phyloP scores from a whole-genome alignment of 495 filamentous ascomycete genomes.

The Cercophora newfieldiana region DNA sequence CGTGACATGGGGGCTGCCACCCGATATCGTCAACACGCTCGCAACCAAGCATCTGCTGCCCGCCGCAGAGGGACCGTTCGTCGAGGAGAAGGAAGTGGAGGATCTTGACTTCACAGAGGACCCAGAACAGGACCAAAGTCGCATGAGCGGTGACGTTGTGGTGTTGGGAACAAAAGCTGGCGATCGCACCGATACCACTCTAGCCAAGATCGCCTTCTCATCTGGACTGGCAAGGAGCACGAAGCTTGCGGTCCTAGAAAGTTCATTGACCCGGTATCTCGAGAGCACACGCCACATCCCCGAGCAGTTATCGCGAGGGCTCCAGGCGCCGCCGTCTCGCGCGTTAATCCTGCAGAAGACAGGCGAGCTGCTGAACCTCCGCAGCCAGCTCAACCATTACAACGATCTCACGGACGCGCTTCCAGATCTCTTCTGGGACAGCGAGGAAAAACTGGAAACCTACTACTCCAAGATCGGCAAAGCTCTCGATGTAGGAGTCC shows the following conservation, averaged over 20 bases:
- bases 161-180: conserved; percentile 68
- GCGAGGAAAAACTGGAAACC: conserved; percentile 80
- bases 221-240: conserved; percentile 92
- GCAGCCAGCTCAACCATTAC: conserved; percentile 93
- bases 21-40: conserved; percentile 68
- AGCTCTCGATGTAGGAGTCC: conserved; percentile 86
- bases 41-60: conserved; percentile 69
- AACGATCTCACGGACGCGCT: conserved; percentile 94
- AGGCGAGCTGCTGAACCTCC: conserved; percentile 84
- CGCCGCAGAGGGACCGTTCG: conserved; percentile 73
- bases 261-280: conserved; percentile 77
- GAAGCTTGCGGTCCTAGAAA: conserved; percentile 94
- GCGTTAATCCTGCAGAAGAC: conserved; percentile 79
- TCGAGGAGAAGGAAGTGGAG: conserved; percentile 70
- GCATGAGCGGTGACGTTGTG: conserved; percentile 86
- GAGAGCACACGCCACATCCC: conserved; percentile 80
- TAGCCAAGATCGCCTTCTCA: conserved; percentile 95
- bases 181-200: conserved; percentile 65
- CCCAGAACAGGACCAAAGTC: conserved; percentile 67
- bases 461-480: conserved; percentile 93
- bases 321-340: conserved; percentile 30
- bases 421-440: conserved; percentile 97
- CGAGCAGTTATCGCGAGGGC: conserved; percentile 58
- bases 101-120: conserved; percentile 88
- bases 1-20: conserved; percentile 82